Percentiles rank a stretch among this genome's conserved stretches.
Evolutionary conservation across 2,329 filamentous ascomycete species (phyloP).

Genomic region (Fusarium verticillioides): DNA sequence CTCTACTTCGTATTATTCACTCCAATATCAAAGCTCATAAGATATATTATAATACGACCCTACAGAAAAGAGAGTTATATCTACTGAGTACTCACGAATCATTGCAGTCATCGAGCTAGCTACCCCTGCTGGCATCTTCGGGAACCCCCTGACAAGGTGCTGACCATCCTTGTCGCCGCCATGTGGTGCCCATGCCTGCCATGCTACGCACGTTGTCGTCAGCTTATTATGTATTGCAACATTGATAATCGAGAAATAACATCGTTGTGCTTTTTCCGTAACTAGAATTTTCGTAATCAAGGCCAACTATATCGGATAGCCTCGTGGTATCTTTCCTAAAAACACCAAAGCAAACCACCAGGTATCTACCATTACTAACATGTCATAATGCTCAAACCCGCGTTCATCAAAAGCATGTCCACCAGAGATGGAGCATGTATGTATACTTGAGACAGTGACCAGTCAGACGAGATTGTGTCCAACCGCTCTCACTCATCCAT

Average conservation of each 20-base stretch:
- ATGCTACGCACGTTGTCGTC: conserved; percentile 18
- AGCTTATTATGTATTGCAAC: conserved; percentile 4
- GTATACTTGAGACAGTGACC: conserved; percentile 18
- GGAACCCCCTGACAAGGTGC: conserved; percentile 12
- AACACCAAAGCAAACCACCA: conserved; percentile 30
- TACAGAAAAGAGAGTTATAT: neutral
- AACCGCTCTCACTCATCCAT: conserved; percentile 5
- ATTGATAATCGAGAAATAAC: neutral
- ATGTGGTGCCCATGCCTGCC: conserved; percentile 37
- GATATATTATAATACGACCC: neutral
- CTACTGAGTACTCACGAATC: neutral
- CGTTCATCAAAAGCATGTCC: conserved; percentile 21
- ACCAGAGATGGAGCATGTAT: conserved; percentile 16
- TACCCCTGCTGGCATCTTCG: neutral
- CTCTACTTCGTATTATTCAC: neutral
- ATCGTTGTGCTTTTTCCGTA: neutral
- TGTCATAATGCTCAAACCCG: conserved; percentile 11
- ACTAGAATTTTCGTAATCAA: conserved; percentile 8
- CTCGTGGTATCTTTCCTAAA: conserved; percentile 36
- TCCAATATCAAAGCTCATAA: neutral
- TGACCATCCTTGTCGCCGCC: conserved; percentile 30
- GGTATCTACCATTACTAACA: conserved; percentile 33
- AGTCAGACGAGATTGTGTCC: conserved; percentile 24
- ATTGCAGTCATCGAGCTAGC: conserved; percentile 1
- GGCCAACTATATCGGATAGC: conserved; percentile 1